phyloP scores from a whole-genome alignment of 2,329 filamentous ascomycete species.

The Fonsecaea nubica region DNA sequence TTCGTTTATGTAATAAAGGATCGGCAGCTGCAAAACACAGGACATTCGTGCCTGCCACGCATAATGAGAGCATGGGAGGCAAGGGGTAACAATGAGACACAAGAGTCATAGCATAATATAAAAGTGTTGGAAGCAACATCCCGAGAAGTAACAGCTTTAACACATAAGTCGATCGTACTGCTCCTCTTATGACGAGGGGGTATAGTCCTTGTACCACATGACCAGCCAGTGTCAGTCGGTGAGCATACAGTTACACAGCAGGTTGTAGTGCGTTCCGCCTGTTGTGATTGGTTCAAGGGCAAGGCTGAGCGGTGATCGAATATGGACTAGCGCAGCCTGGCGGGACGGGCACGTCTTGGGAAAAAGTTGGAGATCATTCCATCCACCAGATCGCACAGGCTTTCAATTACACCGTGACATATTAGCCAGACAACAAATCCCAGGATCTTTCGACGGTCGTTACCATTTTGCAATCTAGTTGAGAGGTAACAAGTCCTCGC shows the following conservation, averaged over 20 bases:
- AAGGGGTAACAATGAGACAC: not conserved
- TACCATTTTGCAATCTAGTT: not conserved
- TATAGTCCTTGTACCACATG: not conserved
- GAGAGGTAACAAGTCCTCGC: not conserved
- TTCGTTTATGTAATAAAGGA: not conserved
- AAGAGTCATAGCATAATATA: not conserved
- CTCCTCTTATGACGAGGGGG: not conserved
- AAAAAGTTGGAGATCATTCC: slow-evolving; percentile 25
- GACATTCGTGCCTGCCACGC: not conserved
- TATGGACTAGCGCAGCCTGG: slow-evolving; percentile 18
- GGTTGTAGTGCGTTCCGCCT: not conserved
- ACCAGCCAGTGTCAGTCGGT: not conserved
- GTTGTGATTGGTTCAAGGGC: not conserved
- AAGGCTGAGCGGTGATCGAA: not conserved
- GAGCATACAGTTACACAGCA: not conserved
- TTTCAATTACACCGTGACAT: not conserved
- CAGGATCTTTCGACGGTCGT: not conserved
- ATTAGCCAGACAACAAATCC: not conserved
- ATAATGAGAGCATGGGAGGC: not conserved
- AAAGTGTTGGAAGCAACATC: not conserved
- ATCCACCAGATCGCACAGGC: not conserved
- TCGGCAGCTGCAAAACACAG: not conserved
- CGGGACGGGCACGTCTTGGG: not conserved
- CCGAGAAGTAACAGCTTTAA: not conserved
- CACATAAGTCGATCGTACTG: not conserved